phyloP scores from a whole-genome alignment of 2,329 filamentous ascomycete species.

The Colletotrichum destructivum region DNA sequence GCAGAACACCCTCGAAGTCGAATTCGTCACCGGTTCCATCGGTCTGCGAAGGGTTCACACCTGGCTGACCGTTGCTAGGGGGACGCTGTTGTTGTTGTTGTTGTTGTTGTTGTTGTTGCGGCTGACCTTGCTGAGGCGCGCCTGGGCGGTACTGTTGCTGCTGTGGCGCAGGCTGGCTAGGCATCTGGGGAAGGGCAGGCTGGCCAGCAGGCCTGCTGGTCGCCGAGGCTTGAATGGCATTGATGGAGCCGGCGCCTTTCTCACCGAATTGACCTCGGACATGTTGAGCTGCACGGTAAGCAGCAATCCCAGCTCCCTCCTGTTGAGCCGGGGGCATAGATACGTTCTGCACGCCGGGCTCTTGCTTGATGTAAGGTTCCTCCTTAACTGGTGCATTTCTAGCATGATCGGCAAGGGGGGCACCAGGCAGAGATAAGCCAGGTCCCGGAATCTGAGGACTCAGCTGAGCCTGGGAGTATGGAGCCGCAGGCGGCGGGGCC shows the following conservation, averaged over 20 bases:
- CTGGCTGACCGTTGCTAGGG: constrained; percentile 45
- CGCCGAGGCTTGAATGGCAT: constrained; percentile 67
- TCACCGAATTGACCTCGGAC: constrained; percentile 73
- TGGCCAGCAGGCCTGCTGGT: constrained; percentile 48
- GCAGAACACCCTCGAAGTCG: constrained; percentile 71
- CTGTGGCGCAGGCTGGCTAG: constrained; percentile 45
- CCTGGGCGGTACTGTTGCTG: constrained; percentile 40
- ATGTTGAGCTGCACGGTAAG: constrained; percentile 69
- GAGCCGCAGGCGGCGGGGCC: constrained; percentile 43
- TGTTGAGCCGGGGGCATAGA: constrained; percentile 45
- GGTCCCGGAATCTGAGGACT: constrained; percentile 52
- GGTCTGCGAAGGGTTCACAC: constrained; percentile 64
- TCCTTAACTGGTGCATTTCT: constrained; percentile 56
- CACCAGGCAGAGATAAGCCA: constrained; percentile 47
- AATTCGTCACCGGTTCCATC: constrained; percentile 79
- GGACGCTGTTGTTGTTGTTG: constrained; percentile 51
- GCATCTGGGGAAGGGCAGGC: constrained; percentile 51
- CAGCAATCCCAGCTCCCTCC: constrained; percentile 57
- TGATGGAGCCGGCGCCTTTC: constrained; percentile 77
- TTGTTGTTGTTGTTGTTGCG: constrained; percentile 52
- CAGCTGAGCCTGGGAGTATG: constrained; percentile 54
- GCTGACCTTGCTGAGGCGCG: constrained; percentile 48
- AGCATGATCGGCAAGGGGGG: constrained; percentile 58
- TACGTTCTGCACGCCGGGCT: constrained; percentile 56
- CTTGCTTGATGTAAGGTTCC: constrained; percentile 65